Evolutionary conservation across 108 stramenopile species (phyloP).

Genomic region (Pseudonitzschia delicatissima): DNA sequence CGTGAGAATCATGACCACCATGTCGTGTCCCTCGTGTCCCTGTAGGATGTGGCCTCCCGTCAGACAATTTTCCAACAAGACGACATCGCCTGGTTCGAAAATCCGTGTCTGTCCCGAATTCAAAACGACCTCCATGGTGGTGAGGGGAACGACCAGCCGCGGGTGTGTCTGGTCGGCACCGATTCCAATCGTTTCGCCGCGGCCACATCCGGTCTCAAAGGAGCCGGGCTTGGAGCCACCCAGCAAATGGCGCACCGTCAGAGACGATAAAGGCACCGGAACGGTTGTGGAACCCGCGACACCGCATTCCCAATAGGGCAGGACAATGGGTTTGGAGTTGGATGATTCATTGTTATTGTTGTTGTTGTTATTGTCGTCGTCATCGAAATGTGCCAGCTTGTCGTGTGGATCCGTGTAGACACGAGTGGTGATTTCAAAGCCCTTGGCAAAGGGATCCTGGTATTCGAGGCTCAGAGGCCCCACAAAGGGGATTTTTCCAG

Average conservation of each 20-base stretch:
- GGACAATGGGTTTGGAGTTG: slow-evolving; percentile 9
- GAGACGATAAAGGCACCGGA: slow-evolving; percentile 36
- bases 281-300: slow-evolving; percentile 39
- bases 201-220: slow-evolving; percentile 3
- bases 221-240: slow-evolving; percentile 6
- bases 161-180: slow-evolving; percentile 34
- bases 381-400: slow-evolving; percentile 51
- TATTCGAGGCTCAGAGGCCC: not conserved
- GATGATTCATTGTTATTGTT: not conserved
- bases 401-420: slow-evolving; percentile 55
- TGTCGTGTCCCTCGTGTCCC: slow-evolving; percentile 26
- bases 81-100: slow-evolving; percentile 41
- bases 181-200: not conserved
- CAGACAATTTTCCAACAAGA: slow-evolving; percentile 53
- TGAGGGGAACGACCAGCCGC: slow-evolving; percentile 37
- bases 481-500: slow-evolving; percentile 6
- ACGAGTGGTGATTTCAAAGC: slow-evolving; percentile 40
- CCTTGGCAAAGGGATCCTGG: slow-evolving; percentile 34
- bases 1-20: slow-evolving; percentile 40
- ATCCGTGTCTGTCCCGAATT: slow-evolving; percentile 38
- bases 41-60: slow-evolving; percentile 43
- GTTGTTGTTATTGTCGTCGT: not conserved
- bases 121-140: slow-evolving; percentile 31
- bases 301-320: slow-evolving; percentile 59
- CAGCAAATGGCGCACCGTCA: slow-evolving; percentile 44